These are phyloP conservation scores for Ophiocordyceps camponoti-floridani DNA, from an alignment of 2,329 filamentous ascomycete genomes.

Conservation along the genomic window DNA sequence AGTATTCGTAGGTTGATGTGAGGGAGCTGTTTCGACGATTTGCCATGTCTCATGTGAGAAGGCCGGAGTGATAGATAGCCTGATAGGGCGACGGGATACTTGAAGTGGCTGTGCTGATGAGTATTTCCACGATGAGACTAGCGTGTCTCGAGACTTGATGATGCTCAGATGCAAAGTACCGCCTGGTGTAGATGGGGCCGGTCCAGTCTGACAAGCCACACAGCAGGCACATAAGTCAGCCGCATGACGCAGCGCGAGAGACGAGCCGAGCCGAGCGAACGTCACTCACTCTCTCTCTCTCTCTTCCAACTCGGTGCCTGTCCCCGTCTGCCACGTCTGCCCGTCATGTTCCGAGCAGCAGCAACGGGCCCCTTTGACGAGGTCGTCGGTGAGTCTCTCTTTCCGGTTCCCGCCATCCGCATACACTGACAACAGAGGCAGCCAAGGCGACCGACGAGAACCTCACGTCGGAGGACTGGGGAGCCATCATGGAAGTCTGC, in stretches of 20 bases:
- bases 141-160: background rate
- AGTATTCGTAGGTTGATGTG: too few species aligned
- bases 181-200: background rate
- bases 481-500: slow-evolving; percentile 45
- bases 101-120: background rate
- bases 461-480: slow-evolving; percentile 65
- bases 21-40: too few species aligned
- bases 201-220: background rate
- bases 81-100: background rate
- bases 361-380: slow-evolving; percentile 40
- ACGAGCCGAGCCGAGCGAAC: background rate
- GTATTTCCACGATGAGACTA: too few species aligned
- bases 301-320: background rate
- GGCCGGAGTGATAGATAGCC: too few species aligned
- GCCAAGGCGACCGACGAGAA: slow-evolving; percentile 90
- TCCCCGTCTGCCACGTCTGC: background rate
- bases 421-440: slow-evolving; percentile 8
- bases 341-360: slow-evolving; percentile 37
- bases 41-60: too few species aligned
- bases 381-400: slow-evolving; percentile 32
- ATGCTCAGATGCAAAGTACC: too few species aligned
- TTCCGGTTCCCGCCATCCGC: too few species aligned
- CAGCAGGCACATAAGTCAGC: background rate
- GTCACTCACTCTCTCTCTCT: background rate
- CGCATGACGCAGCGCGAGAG: background rate